Conservation (phyloP, 192 early-diverging fungal genomes). For the Coemansia sp. region DNA sequence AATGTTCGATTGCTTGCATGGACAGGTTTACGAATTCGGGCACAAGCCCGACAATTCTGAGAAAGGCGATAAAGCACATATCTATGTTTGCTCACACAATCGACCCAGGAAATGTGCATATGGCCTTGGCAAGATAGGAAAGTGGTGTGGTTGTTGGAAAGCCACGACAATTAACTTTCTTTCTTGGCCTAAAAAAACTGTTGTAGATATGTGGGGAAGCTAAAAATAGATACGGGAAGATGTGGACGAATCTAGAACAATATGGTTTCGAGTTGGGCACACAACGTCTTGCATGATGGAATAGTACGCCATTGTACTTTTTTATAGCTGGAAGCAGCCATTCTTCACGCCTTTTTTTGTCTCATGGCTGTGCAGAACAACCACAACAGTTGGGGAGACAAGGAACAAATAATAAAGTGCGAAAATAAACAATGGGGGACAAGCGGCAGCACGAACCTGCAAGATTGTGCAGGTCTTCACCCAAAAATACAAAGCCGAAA, state of each 20-base stretch:
- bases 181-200: background rate
- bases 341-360: background rate
- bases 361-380: background rate
- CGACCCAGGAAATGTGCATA: background rate
- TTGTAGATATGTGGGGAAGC: background rate
- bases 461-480: conserved; percentile 2
- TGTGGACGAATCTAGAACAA: background rate
- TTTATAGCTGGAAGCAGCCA: background rate
- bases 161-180: background rate
- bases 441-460: background rate
- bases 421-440: background rate
- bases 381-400: conserved; percentile 16
- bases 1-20: background rate
- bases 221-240: conserved; percentile 15
- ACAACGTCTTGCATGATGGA: background rate
- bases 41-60: background rate
- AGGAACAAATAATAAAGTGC: conserved; percentile 7
- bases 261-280: background rate
- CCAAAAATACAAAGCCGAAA: conserved; percentile 1
- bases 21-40: background rate
- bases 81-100: conserved; percentile 9
- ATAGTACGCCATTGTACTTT: conserved; percentile 1
- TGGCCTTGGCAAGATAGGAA: conserved; percentile 4
- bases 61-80: background rate
- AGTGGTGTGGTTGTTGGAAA: background rate